These are phyloP conservation scores for Noccaea caerulescens DNA, from an alignment of 345 rosid species.

Conservation along the genomic window DNA sequence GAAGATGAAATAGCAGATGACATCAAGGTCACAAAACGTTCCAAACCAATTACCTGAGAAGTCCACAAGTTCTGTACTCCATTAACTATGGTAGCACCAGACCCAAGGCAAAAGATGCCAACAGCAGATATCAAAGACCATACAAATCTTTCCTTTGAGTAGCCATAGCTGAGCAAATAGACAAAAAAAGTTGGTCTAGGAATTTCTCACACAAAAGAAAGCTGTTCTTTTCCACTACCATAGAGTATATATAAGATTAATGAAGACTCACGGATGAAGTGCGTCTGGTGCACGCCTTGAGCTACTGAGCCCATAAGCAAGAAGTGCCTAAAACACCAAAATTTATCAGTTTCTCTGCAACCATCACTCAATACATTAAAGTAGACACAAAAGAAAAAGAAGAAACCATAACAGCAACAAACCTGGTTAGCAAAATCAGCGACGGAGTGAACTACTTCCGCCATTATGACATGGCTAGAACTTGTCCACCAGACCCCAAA, in stretches of 20 bases:
- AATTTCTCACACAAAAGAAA: conserved; percentile 23
- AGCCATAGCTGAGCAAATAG: conserved; percentile 75
- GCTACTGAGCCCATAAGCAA: conserved; percentile 95
- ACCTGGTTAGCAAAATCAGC: conserved; percentile 99
- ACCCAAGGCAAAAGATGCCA: conserved; percentile 97
- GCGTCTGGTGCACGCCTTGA: conserved; percentile 99
- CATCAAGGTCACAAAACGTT: background rate
- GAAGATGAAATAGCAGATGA: conserved; percentile 14
- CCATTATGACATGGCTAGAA: conserved; percentile 96
- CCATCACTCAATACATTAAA: conserved; percentile 30
- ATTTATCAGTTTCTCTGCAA: conserved; percentile 51
- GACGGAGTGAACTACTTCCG: conserved; percentile 91
- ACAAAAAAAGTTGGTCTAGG: conserved; percentile 34
- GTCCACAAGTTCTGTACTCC: conserved; percentile 94
- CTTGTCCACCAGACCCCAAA: conserved; percentile 89
- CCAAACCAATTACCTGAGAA: conserved; percentile 55
- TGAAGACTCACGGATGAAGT: conserved; percentile 82
- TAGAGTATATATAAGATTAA: conserved; percentile 1
- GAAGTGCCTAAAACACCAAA: conserved; percentile 74
- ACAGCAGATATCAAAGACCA: conserved; percentile 99
- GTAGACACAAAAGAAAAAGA: background rate
- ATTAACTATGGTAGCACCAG: conserved; percentile 95
- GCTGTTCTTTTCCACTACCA: conserved; percentile 7
- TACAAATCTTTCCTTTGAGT: conserved; percentile 97
- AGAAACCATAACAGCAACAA: conserved; percentile 6